Percentiles rank a stretch among this genome's conserved stretches.
Evolutionary conservation across 257 asterid genomes (phyloP).

Genomic region (Cordia subcordata): DNA sequence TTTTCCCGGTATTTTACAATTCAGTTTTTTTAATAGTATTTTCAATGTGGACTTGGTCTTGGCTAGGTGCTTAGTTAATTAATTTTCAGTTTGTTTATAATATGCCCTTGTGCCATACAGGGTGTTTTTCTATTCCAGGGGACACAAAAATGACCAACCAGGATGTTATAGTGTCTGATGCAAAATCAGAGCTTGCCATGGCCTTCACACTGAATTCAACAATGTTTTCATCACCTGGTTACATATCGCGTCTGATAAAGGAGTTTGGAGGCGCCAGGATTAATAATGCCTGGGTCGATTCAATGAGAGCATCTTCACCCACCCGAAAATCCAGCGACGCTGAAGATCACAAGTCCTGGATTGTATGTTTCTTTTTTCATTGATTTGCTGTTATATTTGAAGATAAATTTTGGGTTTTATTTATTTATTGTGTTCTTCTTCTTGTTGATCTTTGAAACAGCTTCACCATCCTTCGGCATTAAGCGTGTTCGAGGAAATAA

Average conservation of each 20-base stretch:
- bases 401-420: conserved; percentile 30
- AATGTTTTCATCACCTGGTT: conserved; percentile 18
- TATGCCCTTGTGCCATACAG: too few species aligned
- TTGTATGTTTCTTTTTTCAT: conserved; percentile 27
- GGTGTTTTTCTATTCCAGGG: background rate
- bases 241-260: conserved; percentile 24
- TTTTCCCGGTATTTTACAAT: conserved; percentile 35
- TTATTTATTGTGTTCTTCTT: background rate
- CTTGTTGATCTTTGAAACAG: conserved; percentile 36
- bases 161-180: conserved; percentile 40
- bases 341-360: conserved; percentile 55
- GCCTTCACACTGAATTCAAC: conserved; percentile 20
- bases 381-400: background rate
- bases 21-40: background rate
- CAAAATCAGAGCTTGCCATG: conserved; percentile 7
- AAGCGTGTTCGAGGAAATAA: conserved; percentile 49
- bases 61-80: background rate
- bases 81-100: too few species aligned
- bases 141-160: conserved; percentile 40
- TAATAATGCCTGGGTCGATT: conserved; percentile 52
- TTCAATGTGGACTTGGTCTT: background rate
- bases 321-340: conserved; percentile 38
- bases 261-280: conserved; percentile 35
- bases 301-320: conserved; percentile 80
- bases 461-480: conserved; percentile 62